Conservation (phyloP, 148 eudicot genomes). For the Chenopodium album region DNA sequence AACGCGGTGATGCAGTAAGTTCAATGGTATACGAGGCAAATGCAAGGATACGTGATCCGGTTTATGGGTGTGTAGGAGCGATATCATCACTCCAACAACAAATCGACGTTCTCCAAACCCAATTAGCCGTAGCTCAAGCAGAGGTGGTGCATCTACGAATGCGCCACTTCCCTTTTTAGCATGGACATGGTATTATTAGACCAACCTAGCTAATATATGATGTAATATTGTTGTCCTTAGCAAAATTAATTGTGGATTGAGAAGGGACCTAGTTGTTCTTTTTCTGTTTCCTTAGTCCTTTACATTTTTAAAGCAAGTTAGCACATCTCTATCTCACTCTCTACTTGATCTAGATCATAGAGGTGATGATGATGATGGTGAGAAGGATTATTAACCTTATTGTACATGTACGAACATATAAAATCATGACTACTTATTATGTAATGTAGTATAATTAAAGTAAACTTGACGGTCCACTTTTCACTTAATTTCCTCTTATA, state of each 20-base stretch:
- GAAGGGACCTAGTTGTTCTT: background rate
- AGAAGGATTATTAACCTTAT: background rate
- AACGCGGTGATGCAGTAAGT: slow-evolving; percentile 81
- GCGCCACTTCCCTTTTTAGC: background rate
- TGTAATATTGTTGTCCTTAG: background rate
- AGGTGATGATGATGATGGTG: background rate
- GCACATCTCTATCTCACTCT: background rate
- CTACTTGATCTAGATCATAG: background rate
- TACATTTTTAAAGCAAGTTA: background rate
- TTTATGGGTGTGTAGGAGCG: slow-evolving; percentile 91
- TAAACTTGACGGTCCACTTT: too few relatives aligned
- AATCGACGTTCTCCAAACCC: slow-evolving; percentile 62
- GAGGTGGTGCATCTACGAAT: slow-evolving; percentile 64
- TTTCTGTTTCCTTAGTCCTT: background rate
- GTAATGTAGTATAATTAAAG: too few relatives aligned
- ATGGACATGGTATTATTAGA: too few relatives aligned
- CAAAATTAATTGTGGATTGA: too few relatives aligned
- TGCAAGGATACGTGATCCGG: slow-evolving; percentile 87
- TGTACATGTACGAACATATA: background rate
- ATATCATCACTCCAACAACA: slow-evolving; percentile 84
- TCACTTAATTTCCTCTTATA: too few relatives aligned
- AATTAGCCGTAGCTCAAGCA: slow-evolving; percentile 73
- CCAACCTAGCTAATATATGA: background rate
- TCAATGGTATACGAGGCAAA: slow-evolving; percentile 97
- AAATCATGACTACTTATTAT: background rate